Evolutionary conservation across 2,329 filamentous ascomycete species (phyloP), one percentile per base, ranked within the genome.

Genomic region (Aureobasidium sp.): DNA sequence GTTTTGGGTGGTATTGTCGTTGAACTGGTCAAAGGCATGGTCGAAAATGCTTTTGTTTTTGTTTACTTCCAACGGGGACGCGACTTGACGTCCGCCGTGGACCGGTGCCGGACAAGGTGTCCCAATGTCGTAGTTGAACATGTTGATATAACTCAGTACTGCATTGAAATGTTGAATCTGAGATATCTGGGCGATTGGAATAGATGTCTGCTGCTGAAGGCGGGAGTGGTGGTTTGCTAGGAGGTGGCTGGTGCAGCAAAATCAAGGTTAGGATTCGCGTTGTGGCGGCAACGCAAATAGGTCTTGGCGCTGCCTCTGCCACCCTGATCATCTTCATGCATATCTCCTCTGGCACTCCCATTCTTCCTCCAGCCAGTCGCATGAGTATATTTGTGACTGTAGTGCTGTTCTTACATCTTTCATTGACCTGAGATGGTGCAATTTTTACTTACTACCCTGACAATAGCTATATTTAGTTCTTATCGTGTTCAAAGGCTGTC

Each of bases 1-100:
- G 63, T 64, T 48, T 27, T 64, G 62, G 27, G 56, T 56, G 55
- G 63, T 64, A 47, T 42, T 67, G 69, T 62, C 60, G 49, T 49
- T 56, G 60, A 47, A 48, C 14, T 62, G 37, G 39, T 62, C 49
- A 29, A 41, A 56, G 41, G 41, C 42, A 17, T 62, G 22, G 31
- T 62, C 51, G 49, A 56, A 56, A 34, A 56, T 56, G 60, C 17
- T 47, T 22, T 53, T 52, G 29, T 61, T 61, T 45, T 56, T 62
- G 60, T 55, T 62, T 55, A 56, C 49, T 22, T 47, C 15, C 25
- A 56, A 55, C 49, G 60, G 49, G 22, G 60, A 60, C 57, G 57
- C 57, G 57, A 15, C 25, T 51, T 39, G 15, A 20, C 36, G 57
- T 17, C 45, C 25, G 3, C 45, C 31, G 17, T 41, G 34, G 37